Conservation (phyloP, 805 yeast genomes). For the Teunomyces panamensis region DNA sequence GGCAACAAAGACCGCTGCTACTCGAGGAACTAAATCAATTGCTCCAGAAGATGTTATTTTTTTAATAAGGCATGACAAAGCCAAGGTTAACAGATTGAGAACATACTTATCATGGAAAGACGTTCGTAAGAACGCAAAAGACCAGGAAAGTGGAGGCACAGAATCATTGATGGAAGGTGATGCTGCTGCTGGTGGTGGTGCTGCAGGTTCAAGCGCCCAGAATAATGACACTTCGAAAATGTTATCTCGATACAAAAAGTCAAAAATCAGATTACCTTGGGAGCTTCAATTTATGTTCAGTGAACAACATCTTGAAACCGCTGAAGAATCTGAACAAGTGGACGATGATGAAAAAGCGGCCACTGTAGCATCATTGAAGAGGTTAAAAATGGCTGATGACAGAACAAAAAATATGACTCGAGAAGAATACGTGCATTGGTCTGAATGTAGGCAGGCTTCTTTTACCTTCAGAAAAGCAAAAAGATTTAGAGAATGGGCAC, state of each 20-base stretch:
- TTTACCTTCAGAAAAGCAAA: slow-evolving; percentile 94
- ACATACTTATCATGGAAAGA: slow-evolving; percentile 97
- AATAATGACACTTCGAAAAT: slow-evolving; percentile 38
- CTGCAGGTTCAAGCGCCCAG: slow-evolving; percentile 30
- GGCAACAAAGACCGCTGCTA: slow-evolving; percentile 71
- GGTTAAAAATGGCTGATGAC: slow-evolving; percentile 90
- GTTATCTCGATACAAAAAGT: slow-evolving; percentile 58
- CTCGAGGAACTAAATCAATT: slow-evolving; percentile 79
- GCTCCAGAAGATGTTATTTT: slow-evolving; percentile 93
- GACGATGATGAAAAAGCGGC: slow-evolving; percentile 94
- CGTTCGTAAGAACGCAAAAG: slow-evolving; percentile 75
- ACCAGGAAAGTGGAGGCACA: slow-evolving; percentile 51
- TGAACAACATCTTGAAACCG: slow-evolving; percentile 79
- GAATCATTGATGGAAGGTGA: slow-evolving; percentile 51
- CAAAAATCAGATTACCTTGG: slow-evolving; percentile 89
- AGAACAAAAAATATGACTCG: slow-evolving; percentile 91
- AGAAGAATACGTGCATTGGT: slow-evolving; percentile 98
- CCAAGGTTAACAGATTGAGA: slow-evolving; percentile 86
- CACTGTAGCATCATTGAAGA: slow-evolving; percentile 78
- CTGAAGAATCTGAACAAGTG: slow-evolving; percentile 53
- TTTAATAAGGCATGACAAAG: slow-evolving; percentile 86
- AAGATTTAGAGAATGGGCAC: slow-evolving; percentile 95
- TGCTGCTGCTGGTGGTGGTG: slow-evolving; percentile 43
- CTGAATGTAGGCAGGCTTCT: slow-evolving; percentile 96
- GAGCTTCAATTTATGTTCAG: slow-evolving; percentile 90